Evolutionary conservation across 1,284 basidiomycete species (phyloP), one percentile per base, ranked within the genome.

Genomic region (Apiotrichum gracile): DNA sequence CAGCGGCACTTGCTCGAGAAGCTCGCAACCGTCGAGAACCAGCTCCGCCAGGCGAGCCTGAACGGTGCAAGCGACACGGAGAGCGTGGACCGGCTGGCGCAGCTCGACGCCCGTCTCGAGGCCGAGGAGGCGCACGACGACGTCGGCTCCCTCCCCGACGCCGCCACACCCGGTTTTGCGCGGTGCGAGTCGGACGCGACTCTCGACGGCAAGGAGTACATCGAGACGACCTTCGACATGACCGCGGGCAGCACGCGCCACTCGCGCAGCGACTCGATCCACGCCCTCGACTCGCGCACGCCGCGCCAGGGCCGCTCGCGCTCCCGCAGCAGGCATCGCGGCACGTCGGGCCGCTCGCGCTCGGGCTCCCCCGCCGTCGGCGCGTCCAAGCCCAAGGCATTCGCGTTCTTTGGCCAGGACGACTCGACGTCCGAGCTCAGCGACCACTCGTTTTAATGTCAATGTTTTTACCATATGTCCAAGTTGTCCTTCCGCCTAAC

Each of bases 1-100:
- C 77, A 82, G 49, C 66, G 73, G 4, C 72, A 74, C 52, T 57
- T 76, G 27, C 60, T 72, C 2, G 67, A 69, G 29, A 68, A 66
- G 27, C 60, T 68, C 16, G 39, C 55, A 61, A 53, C 50, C 13
- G 55, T 55, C 24, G 57, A 59, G 46, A 42, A 27, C 21, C 43
- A 59, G 42, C 49, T 59, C 14, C 48, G 48, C 3, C 22, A 35
- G 19, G 43, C 45, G 7, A 24, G 26, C 29, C 24, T 54, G 16
- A 43, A 27, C 10, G 19, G 12, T n/a, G 12, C 13, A 16, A 35
- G 21, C 37, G 43, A 42, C 16, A 25, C 44, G 4, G 42, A 43
- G 21, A 10, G 7, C 46, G 37, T 5, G 47, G 47, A 22, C 24
- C 47, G 22, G 5, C 19, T 29, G 34, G 27, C 37, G 19, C 25